Evolutionary conservation across 2,329 filamentous ascomycete genomes (phyloP).

Genomic region (Spiromastix sp.): DNA sequence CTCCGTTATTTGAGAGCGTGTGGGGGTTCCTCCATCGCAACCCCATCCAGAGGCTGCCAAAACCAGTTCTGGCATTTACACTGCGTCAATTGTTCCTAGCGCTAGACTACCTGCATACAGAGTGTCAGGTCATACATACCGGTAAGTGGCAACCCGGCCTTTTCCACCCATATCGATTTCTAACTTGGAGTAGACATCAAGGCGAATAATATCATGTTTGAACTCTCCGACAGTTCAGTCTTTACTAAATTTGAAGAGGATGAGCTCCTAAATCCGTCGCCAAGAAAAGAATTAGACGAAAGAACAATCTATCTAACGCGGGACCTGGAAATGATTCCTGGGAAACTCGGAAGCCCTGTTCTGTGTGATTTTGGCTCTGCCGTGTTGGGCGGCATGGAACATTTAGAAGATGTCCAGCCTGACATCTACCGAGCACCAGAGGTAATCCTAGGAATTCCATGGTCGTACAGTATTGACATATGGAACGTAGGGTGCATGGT

Average conservation of each 20-base stretch:
- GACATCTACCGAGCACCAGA: constrained; percentile 28
- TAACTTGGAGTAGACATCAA: constrained; percentile 32
- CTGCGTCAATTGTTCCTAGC: constrained; percentile 2
- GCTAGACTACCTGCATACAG: constrained; percentile 7
- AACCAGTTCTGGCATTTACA: constrained; percentile 1
- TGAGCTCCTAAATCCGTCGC: constrained; percentile 30
- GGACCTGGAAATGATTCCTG: constrained; percentile 26
- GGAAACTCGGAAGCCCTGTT: constrained; percentile 23
- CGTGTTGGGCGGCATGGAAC: constrained; percentile 21
- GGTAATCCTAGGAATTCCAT: constrained; percentile 36
- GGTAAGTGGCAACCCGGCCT: constrained; percentile 4
- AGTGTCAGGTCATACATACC: constrained; percentile 8
- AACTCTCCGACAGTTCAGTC: constrained; percentile 29
- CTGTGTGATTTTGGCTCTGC: constrained; percentile 43
- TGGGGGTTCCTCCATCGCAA: not conserved
- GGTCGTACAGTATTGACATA: constrained; percentile 40
- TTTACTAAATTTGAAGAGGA: constrained; percentile 31
- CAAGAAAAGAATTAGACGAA: constrained; percentile 33
- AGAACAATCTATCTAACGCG: constrained; percentile 36
- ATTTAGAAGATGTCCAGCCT: constrained; percentile 12
- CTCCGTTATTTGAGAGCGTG: constrained; percentile 1
- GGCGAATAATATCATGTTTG: constrained; percentile 39
- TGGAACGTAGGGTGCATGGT: constrained; percentile 45
- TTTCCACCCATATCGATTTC: not conserved
- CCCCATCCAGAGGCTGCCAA: not conserved